These are phyloP conservation scores for Helotiales sp. DNA, from an alignment of 2,329 filamentous ascomycete genomes.

Conservation along the genomic window DNA sequence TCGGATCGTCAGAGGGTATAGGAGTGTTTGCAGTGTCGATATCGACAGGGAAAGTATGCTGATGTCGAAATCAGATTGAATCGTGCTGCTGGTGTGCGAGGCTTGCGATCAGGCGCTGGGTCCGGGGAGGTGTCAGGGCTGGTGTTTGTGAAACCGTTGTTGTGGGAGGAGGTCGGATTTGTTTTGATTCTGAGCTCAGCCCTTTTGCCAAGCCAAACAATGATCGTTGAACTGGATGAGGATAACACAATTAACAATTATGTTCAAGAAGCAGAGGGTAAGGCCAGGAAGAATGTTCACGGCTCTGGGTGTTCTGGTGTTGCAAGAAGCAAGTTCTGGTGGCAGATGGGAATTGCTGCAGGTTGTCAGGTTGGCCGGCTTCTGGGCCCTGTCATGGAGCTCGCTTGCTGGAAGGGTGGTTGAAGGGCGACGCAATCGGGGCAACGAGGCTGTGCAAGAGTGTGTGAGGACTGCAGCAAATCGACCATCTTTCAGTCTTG, in stretches of 20 bases:
- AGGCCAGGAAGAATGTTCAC: neutral
- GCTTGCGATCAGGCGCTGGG: neutral
- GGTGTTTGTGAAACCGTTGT: constrained; percentile 27
- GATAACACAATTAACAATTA: neutral
- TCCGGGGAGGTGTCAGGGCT: constrained; percentile 16
- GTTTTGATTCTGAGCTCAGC: constrained; percentile 1
- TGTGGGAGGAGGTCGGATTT: constrained; percentile 17
- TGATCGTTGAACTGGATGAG: neutral
- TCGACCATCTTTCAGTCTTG: neutral
- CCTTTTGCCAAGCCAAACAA: neutral
- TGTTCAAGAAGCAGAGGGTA: neutral
- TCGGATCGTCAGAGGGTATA: constrained; percentile 7
- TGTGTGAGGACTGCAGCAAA: too few relatives aligned
- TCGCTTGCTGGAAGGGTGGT: too few relatives aligned
- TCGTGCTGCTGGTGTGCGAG: too few relatives aligned
- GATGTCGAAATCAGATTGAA: constrained; percentile 13
- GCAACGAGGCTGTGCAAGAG: constrained; percentile 7
- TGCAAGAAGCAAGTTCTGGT: neutral
- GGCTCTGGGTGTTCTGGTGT: neutral
- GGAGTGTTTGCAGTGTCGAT: constrained; percentile 1
- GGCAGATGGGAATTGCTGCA: neutral
- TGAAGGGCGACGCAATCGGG: constrained; percentile 1
- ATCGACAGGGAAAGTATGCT: constrained; percentile 18
- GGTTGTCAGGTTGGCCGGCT: neutral
- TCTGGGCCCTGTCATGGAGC: neutral